Conservation (phyloP, 179 eudicot species). For the Spergularia azorica region DNA sequence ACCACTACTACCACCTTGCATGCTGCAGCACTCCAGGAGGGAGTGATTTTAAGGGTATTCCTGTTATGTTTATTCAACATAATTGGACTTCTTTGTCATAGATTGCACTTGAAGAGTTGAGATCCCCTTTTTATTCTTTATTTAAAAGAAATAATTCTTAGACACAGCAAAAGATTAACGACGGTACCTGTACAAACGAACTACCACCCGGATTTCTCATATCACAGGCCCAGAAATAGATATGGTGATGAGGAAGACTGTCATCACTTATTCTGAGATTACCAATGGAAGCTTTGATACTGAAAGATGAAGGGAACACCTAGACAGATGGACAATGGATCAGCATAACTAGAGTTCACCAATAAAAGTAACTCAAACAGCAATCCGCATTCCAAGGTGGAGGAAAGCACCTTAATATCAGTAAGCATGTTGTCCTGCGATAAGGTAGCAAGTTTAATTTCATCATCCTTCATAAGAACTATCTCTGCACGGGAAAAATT, state of each 20-base stretch:
- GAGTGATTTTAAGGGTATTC: too few species aligned
- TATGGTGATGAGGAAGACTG: conserved; percentile 71
- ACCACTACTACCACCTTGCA: too few species aligned
- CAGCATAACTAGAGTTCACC: background rate
- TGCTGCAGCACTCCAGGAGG: too few species aligned
- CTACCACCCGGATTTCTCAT: conserved; percentile 99
- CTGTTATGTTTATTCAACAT: too few species aligned
- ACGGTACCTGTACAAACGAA: conserved; percentile 92
- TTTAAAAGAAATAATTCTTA: too few species aligned
- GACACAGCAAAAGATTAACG: background rate
- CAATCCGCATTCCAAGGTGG: conserved; percentile 1
- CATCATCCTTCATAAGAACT: conserved; percentile 85
- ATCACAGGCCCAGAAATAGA: conserved; percentile 91
- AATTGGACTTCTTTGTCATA: too few species aligned
- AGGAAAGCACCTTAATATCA: conserved; percentile 68
- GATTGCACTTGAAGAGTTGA: too few species aligned
- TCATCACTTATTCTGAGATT: conserved; percentile 94
- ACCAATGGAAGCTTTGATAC: conserved; percentile 93
- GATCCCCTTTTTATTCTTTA: too few species aligned
- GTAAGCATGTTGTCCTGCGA: conserved; percentile 90
- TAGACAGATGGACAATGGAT: conserved; percentile 28
- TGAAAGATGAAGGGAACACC: conserved; percentile 98
- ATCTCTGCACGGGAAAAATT: conserved; percentile 94
- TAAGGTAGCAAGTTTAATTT: conserved; percentile 76
- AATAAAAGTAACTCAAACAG: conserved; percentile 8